Evolutionary conservation across 345 rosid species (phyloP), one percentile per base, ranked within the genome.

Genomic region (Cochlearia excelsa): DNA sequence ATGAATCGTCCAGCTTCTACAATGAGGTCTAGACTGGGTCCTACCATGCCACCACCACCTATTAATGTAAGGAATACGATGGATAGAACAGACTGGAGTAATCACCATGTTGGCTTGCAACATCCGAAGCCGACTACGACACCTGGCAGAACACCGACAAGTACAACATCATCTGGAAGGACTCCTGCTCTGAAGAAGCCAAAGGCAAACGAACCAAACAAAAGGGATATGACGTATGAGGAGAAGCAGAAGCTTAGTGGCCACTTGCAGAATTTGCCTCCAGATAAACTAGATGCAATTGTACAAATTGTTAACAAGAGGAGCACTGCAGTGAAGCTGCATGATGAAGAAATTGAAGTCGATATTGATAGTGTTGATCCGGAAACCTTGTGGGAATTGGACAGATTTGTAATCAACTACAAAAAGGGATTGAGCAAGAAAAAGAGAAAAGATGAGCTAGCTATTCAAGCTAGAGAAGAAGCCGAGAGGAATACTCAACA

Each of bases 331-430:
- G 82, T 93, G 43, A 79, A 73, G 57, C 88, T 83, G 62, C 86
- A 80, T 33, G 99, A 89, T 54, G 97, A 84, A 66, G 99, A 93
- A 74, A 89, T 93, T 69, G 99, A 93, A 75, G 96, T 91, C 41
- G 98, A 91, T 71, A 91, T 91, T 65, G 98, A 91, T 71, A 83
- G 81, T 74, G 96, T 93, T 76, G 99, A 93, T 73, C 79, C 88
- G 0, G 99, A 93, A 81, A 93, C 99, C 59, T 83, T 93, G 27
- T 93, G 99, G 99, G 99, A 93, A 78, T 83, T 93, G 41, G 99
- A 93, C 71, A 85, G 99, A 74, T 93, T 89, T 78, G 90, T 89
- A 0, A 87, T 89, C 66, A 93, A 93, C 80, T 93, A 85, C 69
- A 93, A 85, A 75, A 89, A 93, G 89, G 87, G 23, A 16, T 16